A percentile compares a stretch with the other conserved stretches of the same genome.
Conservation (phyloP, 2,329 filamentous ascomycete species). For the Cladosporium sp. region DNA sequence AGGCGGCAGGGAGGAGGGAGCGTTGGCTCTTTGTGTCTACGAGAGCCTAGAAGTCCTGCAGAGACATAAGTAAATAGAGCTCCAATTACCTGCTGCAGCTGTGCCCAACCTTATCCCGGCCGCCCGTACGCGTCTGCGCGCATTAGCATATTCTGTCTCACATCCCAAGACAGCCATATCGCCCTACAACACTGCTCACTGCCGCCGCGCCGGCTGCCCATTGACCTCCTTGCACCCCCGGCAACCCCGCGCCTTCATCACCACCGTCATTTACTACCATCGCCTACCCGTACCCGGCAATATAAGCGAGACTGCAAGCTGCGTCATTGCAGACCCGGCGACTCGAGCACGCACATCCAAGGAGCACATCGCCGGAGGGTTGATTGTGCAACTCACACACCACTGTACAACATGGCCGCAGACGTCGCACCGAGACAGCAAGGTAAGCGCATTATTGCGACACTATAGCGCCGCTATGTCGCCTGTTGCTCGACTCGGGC, state of each 20-base stretch:
- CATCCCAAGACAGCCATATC: too few relatives aligned
- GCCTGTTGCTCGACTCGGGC: not conserved
- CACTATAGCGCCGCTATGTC: constrained; percentile 18
- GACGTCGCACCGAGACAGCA: constrained; percentile 41
- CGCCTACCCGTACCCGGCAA: not conserved
- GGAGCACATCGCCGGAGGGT: not conserved
- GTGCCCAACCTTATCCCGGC: too few relatives aligned
- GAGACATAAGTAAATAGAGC: too few relatives aligned
- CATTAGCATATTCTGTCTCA: too few relatives aligned
- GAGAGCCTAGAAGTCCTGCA: not conserved
- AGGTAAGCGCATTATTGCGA: constrained; percentile 23
- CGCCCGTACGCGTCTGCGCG: too few relatives aligned
- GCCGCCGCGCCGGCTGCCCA: not conserved
- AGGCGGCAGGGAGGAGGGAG: not conserved
- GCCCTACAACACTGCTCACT: not conserved
- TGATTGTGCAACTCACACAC: not conserved
- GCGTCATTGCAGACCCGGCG: constrained; percentile 2
- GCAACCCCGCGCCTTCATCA: not conserved
- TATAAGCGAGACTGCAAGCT: constrained; percentile 1
- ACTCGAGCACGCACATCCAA: not conserved
- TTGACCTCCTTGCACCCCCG: constrained; percentile 1
- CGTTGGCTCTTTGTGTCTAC: not conserved
- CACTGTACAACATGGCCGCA: constrained; percentile 36
- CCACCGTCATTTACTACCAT: not conserved
- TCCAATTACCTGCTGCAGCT: too few relatives aligned